Evolutionary conservation across 139 green algal genomes (phyloP).

Genomic region (Tetraselmis striata): DNA sequence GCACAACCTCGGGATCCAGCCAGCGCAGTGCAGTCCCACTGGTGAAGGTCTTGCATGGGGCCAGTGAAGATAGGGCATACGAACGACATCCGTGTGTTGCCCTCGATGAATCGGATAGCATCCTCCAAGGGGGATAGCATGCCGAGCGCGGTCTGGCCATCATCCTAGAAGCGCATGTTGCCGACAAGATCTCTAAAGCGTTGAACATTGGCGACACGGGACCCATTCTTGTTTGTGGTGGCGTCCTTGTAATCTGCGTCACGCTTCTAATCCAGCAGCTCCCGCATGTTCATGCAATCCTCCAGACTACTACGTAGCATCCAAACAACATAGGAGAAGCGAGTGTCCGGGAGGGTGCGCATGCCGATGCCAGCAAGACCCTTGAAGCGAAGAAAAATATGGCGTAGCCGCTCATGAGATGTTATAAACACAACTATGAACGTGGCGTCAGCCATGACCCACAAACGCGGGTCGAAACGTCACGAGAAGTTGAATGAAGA

Average conservation of each 20-base stretch:
- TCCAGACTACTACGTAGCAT: not conserved
- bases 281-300: not conserved
- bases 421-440: not conserved
- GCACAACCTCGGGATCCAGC: not conserved
- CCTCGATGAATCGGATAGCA: not conserved
- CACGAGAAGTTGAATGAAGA: not conserved
- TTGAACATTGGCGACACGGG: not conserved
- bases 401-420: not conserved
- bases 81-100: not conserved
- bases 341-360: not conserved
- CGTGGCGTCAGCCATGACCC: not conserved
- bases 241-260: not conserved
- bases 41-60: not conserved
- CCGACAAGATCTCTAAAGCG: not conserved
- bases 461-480: not conserved
- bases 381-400: not conserved
- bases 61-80: not conserved
- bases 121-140: not conserved
- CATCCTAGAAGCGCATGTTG: not conserved
- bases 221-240: not conserved
- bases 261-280: not conserved
- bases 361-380: not conserved
- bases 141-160: not conserved
- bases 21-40: not conserved
- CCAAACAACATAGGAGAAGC: not conserved